These are phyloP conservation scores for Cladosporium sp. DNA, from an alignment of 2,329 filamentous ascomycete genomes.

Conservation along the genomic window DNA sequence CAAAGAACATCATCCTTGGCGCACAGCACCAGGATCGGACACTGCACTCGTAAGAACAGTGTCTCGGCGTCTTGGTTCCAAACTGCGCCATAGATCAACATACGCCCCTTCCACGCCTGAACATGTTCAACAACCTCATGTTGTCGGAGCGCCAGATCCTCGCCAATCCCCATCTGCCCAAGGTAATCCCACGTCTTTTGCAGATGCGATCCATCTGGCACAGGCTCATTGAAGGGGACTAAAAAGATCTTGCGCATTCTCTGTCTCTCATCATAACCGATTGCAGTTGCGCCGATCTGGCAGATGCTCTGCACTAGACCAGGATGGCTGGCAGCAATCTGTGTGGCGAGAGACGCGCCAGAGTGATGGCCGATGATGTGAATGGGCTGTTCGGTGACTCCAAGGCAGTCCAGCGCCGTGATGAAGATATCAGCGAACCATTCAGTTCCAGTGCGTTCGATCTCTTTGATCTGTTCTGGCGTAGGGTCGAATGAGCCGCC, in stretches of 20 bases:
- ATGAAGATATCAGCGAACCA: not conserved
- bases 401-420: not conserved
- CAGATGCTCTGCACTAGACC: not conserved
- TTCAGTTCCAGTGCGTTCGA: not conserved
- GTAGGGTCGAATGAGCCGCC: not conserved
- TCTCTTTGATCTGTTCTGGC: not conserved
- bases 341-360: not conserved
- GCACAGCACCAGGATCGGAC: not conserved
- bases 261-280: not conserved
- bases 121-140: not conserved
- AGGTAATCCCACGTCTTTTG: conserved; percentile 7
- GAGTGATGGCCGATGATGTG: conserved; percentile 7
- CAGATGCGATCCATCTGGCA: not conserved
- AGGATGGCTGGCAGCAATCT: not conserved
- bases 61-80: not conserved
- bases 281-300: not conserved
- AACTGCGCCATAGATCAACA: not conserved
- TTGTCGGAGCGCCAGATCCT: not conserved
- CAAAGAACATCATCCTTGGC: not conserved
- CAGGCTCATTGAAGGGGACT: not conserved
- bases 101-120: not conserved
- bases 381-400: not conserved
- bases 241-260: not conserved
- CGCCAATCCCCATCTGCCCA: not conserved
- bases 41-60: not conserved